Evolutionary conservation across 2,329 filamentous ascomycete species (phyloP).

Genomic region (Monilinia polystroma): DNA sequence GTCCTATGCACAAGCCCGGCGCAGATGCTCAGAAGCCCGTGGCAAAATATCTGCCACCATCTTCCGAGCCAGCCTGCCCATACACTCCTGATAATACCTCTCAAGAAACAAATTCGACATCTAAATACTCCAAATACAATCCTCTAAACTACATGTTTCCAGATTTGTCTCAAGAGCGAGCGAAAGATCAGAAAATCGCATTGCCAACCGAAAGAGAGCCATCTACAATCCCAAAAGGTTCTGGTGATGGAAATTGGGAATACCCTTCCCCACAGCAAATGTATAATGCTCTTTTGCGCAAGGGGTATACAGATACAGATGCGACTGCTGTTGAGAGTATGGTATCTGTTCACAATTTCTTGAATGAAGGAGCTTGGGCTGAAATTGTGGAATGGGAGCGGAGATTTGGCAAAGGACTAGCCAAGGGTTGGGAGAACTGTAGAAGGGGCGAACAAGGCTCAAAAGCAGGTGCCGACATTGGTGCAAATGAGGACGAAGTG

Average conservation of each 20-base stretch:
- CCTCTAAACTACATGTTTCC: conserved; percentile 96
- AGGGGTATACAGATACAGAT: conserved; percentile 93
- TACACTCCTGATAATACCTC: conserved; percentile 37
- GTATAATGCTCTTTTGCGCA: conserved; percentile 97
- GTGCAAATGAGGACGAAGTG: conserved; percentile 54
- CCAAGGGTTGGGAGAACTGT: conserved; percentile 71
- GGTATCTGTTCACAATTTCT: conserved; percentile 96
- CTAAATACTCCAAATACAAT: conserved; percentile 65
- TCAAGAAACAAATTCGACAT: conserved; percentile 38
- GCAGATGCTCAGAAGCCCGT: conserved; percentile 34
- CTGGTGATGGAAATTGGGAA: conserved; percentile 82
- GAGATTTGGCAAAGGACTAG: conserved; percentile 73
- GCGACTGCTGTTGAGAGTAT: conserved; percentile 91
- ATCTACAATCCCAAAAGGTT: conserved; percentile 88
- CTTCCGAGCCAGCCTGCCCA: conserved; percentile 39
- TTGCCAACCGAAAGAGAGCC: conserved; percentile 79
- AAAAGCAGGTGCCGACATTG: conserved; percentile 43
- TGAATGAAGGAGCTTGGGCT: conserved; percentile 95
- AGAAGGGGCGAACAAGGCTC: conserved; percentile 69
- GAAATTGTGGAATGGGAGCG: conserved; percentile 95
- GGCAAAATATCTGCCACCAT: conserved; percentile 33
- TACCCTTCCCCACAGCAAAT: conserved; percentile 98
- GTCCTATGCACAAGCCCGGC: conserved; percentile 63
- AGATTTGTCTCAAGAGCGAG: conserved; percentile 75
- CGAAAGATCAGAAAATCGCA: conserved; percentile 67